These are phyloP conservation scores for Chaetoceros muelleri DNA, from an alignment of 108 stramenopile genomes.

Conservation along the genomic window DNA sequence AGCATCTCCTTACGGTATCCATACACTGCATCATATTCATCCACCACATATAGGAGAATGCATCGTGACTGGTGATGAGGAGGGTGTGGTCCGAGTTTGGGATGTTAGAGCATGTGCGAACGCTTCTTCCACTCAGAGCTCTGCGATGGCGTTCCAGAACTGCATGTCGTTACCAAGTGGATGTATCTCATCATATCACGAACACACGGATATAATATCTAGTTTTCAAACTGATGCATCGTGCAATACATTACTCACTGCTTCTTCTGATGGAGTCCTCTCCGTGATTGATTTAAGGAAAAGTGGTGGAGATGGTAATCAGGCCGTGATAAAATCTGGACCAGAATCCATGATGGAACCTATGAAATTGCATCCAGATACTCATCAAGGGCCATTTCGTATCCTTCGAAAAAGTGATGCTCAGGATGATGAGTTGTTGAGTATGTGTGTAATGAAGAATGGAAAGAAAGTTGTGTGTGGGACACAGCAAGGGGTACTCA, in stretches of 20 bases:
- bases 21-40: conserved; percentile 46
- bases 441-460: conserved; percentile 65
- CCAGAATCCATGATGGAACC: conserved; percentile 11
- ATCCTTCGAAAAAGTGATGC: conserved; percentile 60
- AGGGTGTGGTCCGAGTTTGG: conserved; percentile 69
- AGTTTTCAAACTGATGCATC: conserved; percentile 49
- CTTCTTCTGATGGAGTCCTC: conserved; percentile 69
- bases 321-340: conserved; percentile 10
- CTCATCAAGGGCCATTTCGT: not conserved
- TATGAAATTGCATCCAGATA: not conserved
- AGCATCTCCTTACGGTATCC: conserved; percentile 43
- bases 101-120: conserved; percentile 48
- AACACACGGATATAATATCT: conserved; percentile 80
- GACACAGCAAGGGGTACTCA: conserved; percentile 79
- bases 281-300: conserved; percentile 63
- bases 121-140: conserved; percentile 1
- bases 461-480: conserved; percentile 82
- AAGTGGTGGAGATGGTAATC: conserved; percentile 11
- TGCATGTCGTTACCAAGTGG: conserved; percentile 34
- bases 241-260: conserved; percentile 54
- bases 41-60: conserved; percentile 18
- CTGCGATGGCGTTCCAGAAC: conserved; percentile 20
- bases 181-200: conserved; percentile 56
- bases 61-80: conserved; percentile 77
- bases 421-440: conserved; percentile 93